Conservation (phyloP, 2,329 filamentous ascomycete species). For the Raffaelea deltoideospora region DNA sequence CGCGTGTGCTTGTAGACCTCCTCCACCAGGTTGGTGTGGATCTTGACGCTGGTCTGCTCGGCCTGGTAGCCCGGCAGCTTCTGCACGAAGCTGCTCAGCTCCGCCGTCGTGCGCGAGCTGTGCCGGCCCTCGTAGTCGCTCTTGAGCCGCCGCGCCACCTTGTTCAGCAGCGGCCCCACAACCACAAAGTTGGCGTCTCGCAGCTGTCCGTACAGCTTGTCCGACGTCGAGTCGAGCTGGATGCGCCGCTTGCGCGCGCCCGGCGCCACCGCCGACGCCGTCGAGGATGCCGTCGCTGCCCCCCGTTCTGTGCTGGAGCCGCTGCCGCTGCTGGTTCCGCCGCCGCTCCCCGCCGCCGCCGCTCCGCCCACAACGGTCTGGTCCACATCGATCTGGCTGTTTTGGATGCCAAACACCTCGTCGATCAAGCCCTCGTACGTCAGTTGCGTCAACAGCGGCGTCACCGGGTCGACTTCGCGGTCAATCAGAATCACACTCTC, state of each 20-base stretch:
- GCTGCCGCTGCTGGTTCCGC: conserved; percentile 38
- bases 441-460: conserved; percentile 79
- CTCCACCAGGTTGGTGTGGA: conserved; percentile 83
- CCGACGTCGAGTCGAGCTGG: conserved; percentile 72
- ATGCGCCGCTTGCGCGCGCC: conserved; percentile 66
- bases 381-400: conserved; percentile 88
- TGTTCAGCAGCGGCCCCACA: conserved; percentile 77
- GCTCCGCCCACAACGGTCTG: conserved; percentile 68
- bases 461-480: conserved; percentile 86
- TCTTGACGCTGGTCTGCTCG: conserved; percentile 82
- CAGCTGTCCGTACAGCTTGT: conserved; percentile 75
- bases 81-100: conserved; percentile 88
- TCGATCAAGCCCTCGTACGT: conserved; percentile 96
- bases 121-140: conserved; percentile 79
- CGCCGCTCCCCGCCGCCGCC: conserved; percentile 7
- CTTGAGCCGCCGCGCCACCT: conserved; percentile 74
- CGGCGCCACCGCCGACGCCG: conserved; percentile 36
- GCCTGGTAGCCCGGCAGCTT: conserved; percentile 85
- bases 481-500: conserved; percentile 93
- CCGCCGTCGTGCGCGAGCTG: conserved; percentile 71
- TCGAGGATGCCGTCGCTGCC: conserved; percentile 33
- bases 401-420: conserved; percentile 78
- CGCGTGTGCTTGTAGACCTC: conserved; percentile 90
- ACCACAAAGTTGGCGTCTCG: conserved; percentile 92
- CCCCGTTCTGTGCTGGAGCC: conserved; percentile 23